Evolutionary conservation across 2,329 filamentous ascomycete genomes (phyloP).

Genomic region (Xylaria sp.): DNA sequence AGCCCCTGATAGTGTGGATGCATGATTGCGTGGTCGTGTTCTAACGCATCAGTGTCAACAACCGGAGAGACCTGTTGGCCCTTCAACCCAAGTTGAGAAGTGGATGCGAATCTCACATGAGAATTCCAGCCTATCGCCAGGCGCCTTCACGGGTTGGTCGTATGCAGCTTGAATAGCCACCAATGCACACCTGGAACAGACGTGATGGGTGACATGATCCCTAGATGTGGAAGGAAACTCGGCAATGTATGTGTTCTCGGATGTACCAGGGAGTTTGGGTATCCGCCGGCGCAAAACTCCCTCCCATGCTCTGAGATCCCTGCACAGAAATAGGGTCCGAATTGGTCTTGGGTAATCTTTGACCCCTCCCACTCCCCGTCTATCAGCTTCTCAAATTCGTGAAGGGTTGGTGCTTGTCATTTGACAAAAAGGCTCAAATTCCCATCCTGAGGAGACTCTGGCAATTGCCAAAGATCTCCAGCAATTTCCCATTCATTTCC

Average conservation of each 20-base stretch:
- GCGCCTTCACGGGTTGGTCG: constrained; percentile 19
- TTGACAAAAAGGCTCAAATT: constrained; percentile 33
- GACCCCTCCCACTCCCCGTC: constrained; percentile 31
- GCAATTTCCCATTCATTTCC: constrained; percentile 10
- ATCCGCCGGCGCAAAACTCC: constrained; percentile 22
- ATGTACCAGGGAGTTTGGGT: constrained; percentile 22
- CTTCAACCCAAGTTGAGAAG: constrained; percentile 26
- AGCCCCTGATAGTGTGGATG: constrained; percentile 35
- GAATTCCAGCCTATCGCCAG: constrained; percentile 35
- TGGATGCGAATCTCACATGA: constrained; percentile 32
- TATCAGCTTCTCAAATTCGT: constrained; percentile 27
- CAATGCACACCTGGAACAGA: constrained; percentile 27
- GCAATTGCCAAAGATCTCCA: constrained; percentile 20
- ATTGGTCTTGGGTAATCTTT: constrained; percentile 34
- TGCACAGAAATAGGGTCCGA: constrained; percentile 30
- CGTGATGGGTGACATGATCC: constrained; percentile 33
- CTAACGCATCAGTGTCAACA: constrained; percentile 30
- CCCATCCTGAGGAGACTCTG: constrained; percentile 3
- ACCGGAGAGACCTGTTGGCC: constrained; percentile 18
- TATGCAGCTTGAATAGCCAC: constrained; percentile 34
- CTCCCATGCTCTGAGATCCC: constrained; percentile 32
- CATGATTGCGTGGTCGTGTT: constrained; percentile 37
- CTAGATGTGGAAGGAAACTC: constrained; percentile 25
- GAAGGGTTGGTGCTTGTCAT: constrained; percentile 21
- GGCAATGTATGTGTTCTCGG: constrained; percentile 29